phyloP scores from a whole-genome alignment of 1,139 yeast species.

The Blastobotrys proliferans region DNA sequence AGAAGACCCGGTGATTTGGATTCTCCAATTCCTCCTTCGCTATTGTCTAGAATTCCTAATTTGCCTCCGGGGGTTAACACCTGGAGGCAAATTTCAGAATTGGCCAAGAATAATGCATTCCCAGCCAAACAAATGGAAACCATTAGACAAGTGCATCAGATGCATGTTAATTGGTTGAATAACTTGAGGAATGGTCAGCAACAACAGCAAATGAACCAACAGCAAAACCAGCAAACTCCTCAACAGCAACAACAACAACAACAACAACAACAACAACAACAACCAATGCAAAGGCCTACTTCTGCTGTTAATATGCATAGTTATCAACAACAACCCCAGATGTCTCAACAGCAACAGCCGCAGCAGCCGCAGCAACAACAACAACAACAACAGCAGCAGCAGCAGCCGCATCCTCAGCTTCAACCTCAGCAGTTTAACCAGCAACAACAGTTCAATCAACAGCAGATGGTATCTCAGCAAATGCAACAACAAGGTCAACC shows the following conservation, averaged over 20 bases:
- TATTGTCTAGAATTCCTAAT: conserved; percentile 68
- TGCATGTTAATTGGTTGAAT: conserved; percentile 48
- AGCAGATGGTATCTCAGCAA: conserved; percentile 19
- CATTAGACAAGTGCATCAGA: conserved; percentile 57
- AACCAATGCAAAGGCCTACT: background rate
- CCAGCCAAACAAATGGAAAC: conserved; percentile 40
- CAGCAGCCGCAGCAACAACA: conserved; percentile 9
- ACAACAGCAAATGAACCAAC: conserved; percentile 15
- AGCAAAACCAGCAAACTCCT: conserved; percentile 18
- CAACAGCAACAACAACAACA: conserved; percentile 21
- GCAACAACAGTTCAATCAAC: conserved; percentile 14
- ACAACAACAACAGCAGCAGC: conserved; percentile 15
- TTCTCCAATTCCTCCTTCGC: conserved; percentile 71
- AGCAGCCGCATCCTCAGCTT: conserved; percentile 14
- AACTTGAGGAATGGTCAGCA: conserved; percentile 24
- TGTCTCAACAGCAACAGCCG: conserved; percentile 13
- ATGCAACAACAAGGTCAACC: conserved; percentile 22
- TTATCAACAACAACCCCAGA: conserved; percentile 10
- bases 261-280: conserved; percentile 10
- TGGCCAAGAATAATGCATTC: conserved; percentile 57
- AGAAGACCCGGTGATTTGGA: conserved; percentile 39
- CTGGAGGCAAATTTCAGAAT: conserved; percentile 77
- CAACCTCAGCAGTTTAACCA: conserved; percentile 4
- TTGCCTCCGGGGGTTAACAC: conserved; percentile 79
- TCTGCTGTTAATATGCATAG: too few species aligned